These are phyloP conservation scores for Laguncularia racemosa DNA, from an alignment of 345 rosid species.

Conservation along the genomic window DNA sequence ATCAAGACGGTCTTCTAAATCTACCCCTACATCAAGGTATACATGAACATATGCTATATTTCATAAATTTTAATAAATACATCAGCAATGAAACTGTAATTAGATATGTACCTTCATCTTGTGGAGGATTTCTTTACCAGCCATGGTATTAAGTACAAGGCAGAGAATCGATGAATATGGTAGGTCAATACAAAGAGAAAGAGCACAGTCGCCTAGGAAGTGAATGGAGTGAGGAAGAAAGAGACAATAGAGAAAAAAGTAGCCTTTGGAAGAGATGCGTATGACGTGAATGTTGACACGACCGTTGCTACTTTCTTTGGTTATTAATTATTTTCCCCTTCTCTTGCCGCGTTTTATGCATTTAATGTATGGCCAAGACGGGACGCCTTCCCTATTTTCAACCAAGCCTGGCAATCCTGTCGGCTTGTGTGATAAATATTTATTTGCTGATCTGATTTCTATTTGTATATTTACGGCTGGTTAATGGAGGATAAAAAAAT, in stretches of 20 bases:
- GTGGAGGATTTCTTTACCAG: constrained; percentile 58
- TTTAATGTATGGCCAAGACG: constrained; percentile 1
- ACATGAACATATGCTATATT: no score
- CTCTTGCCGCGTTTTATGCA: constrained; percentile 12
- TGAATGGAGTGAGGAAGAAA: constrained; percentile 1
- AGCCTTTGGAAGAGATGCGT: constrained; percentile 5
- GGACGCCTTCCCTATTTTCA: neutral
- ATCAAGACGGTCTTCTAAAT: no score
- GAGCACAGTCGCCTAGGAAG: neutral
- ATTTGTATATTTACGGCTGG: no score
- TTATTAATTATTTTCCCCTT: neutral
- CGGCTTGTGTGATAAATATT: no score
- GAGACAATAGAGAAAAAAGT: constrained; percentile 10
- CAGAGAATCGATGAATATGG: neutral
- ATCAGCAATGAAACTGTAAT: no score
- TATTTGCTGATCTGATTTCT: no score
- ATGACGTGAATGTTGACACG: constrained; percentile 11
- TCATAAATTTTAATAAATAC: no score
- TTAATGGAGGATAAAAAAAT: no score
- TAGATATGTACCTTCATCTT: constrained; percentile 59
- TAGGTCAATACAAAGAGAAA: neutral
- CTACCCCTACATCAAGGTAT: no score
- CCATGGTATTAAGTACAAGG: constrained; percentile 26
- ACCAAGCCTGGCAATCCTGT: no score
- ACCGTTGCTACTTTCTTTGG: neutral